These are phyloP conservation scores for Citrus unshiu DNA, from an alignment of 345 rosid genomes.

Conservation along the genomic window DNA sequence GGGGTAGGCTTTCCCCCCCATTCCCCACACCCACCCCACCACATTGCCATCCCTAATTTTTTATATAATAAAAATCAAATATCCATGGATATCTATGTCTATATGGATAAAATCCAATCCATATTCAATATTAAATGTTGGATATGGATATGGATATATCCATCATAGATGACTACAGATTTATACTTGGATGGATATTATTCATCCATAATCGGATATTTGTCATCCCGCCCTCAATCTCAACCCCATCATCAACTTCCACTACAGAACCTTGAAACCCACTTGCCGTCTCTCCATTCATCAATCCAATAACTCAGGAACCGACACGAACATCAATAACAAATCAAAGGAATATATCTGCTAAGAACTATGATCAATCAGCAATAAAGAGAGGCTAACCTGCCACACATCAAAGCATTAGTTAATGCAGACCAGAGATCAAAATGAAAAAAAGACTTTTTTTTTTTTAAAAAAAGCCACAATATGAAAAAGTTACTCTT, in stretches of 20 bases:
- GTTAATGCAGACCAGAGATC: conserved; percentile 31
- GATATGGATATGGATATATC: too few relatives aligned
- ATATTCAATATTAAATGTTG: too few relatives aligned
- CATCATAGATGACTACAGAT: too few relatives aligned
- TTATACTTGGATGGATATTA: too few relatives aligned
- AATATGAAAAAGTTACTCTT: background rate
- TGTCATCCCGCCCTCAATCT: background rate
- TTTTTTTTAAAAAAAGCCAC: background rate
- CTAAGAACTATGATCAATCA: conserved; percentile 1
- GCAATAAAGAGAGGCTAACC: background rate
- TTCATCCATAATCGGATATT: too few relatives aligned
- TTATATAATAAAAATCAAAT: too few relatives aligned
- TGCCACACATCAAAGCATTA: background rate
- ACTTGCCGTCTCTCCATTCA: conserved; percentile 17
- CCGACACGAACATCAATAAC: conserved; percentile 10
- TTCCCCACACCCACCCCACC: too few relatives aligned
- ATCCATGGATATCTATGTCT: too few relatives aligned
- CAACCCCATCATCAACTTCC: background rate
- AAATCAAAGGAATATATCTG: conserved; percentile 43
- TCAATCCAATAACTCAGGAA: background rate
- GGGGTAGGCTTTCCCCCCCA: too few relatives aligned
- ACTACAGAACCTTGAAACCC: conserved; percentile 13
- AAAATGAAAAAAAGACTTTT: background rate
- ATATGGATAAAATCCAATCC: too few relatives aligned
- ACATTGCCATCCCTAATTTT: too few relatives aligned